Evolutionary conservation across 441 rosid species (phyloP).

Genomic region (Hura crepitans): DNA sequence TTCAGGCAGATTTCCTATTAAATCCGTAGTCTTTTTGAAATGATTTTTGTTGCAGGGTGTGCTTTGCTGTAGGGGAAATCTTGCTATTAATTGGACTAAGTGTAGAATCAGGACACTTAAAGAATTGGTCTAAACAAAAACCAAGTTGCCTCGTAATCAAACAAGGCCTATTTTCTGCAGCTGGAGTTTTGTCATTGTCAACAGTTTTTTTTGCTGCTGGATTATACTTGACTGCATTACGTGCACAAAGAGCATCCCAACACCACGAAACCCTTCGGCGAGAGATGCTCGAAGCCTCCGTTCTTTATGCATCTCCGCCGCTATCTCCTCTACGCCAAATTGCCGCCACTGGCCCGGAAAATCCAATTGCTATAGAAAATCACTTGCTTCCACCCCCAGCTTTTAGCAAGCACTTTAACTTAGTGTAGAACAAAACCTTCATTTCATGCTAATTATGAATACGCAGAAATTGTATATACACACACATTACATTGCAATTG

Average conservation of each 20-base stretch:
- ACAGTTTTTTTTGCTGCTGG: conserved; percentile 68
- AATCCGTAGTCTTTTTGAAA: too few relatives aligned
- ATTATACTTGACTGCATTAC: conserved; percentile 58
- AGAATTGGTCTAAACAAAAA: conserved; percentile 66
- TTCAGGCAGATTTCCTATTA: neutral
- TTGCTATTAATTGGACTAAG: conserved; percentile 66
- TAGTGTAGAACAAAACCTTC: conserved; percentile 17
- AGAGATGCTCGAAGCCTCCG: conserved; percentile 53
- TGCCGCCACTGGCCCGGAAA: conserved; percentile 50
- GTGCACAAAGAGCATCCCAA: conserved; percentile 51
- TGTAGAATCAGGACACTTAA: conserved; percentile 89
- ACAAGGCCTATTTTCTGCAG: conserved; percentile 75
- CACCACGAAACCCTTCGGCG: conserved; percentile 45
- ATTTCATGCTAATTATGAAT: neutral
- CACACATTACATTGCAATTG: conserved; percentile 2
- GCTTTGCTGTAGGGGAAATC: conserved; percentile 75
- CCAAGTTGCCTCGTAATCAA: conserved; percentile 54
- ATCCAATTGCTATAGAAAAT: conserved; percentile 40
- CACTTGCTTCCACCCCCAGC: conserved; percentile 23
- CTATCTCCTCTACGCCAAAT: conserved; percentile 42
- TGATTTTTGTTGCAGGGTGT: conserved; percentile 43
- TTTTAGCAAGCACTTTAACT: conserved; percentile 32
- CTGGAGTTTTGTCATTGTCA: conserved; percentile 57
- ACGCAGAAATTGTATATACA: neutral
- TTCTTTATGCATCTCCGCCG: conserved; percentile 66